Evolutionary conservation across 805 yeast species (phyloP).

Genomic region (Candida hispaniensis): DNA sequence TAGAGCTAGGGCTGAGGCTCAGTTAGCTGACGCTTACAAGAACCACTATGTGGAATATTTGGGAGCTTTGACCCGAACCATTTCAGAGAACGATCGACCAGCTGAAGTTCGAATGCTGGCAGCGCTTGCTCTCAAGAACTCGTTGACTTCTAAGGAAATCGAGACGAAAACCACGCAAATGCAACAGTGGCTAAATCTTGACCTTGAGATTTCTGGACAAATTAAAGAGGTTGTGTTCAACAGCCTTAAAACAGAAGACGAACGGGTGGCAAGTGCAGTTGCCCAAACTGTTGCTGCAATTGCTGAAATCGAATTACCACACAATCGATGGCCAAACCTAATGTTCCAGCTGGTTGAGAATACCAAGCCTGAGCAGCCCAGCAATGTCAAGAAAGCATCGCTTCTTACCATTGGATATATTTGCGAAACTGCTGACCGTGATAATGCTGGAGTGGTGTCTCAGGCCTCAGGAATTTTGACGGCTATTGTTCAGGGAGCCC

Average conservation of each 20-base stretch:
- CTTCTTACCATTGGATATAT: constrained; percentile 87
- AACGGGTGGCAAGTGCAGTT: constrained; percentile 73
- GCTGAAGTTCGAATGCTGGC: constrained; percentile 87
- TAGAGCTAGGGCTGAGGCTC: constrained; percentile 54
- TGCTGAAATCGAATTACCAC: constrained; percentile 90
- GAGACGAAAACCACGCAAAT: constrained; percentile 47
- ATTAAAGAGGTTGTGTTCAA: constrained; percentile 54
- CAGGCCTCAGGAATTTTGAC: constrained; percentile 89
- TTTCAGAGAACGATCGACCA: constrained; percentile 52
- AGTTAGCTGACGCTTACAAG: constrained; percentile 57
- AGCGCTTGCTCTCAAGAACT: constrained; percentile 77
- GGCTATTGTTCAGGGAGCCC: constrained; percentile 96
- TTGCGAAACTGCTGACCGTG: constrained; percentile 88
- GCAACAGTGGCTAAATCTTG: constrained; percentile 65
- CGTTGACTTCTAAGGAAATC: constrained; percentile 69
- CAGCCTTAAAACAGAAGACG: constrained; percentile 54
- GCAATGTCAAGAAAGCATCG: constrained; percentile 74
- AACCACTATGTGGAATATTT: constrained; percentile 68
- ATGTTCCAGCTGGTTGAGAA: constrained; percentile 76
- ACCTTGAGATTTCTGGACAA: constrained; percentile 41
- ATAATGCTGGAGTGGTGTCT: constrained; percentile 59
- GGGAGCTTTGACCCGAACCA: constrained; percentile 55
- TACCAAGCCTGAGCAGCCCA: constrained; percentile 70
- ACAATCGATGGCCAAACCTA: constrained; percentile 78
- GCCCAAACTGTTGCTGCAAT: constrained; percentile 95